A percentile compares a stretch with the other conserved stretches of the same genome.
These are phyloP conservation scores for Fusarium oligoseptatum DNA, from an alignment of 2,329 filamentous ascomycete species.

Conservation along the genomic window DNA sequence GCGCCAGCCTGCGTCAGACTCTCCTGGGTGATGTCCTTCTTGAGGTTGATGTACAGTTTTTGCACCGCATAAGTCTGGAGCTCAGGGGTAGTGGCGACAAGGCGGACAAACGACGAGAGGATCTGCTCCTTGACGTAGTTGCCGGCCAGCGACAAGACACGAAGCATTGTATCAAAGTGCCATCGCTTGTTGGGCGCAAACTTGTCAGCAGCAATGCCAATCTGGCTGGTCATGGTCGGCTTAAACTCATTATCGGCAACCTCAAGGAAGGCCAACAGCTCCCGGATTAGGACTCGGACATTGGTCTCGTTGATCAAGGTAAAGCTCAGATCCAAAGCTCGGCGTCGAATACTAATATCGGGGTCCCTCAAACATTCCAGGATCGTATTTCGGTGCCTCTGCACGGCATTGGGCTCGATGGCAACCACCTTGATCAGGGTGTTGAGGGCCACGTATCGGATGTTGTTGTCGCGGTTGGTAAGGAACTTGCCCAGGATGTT, in stretches of 20 bases:
- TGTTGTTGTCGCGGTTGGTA: slow-evolving; percentile 99
- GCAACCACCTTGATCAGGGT: slow-evolving; percentile 98
- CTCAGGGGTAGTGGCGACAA: slow-evolving; percentile 94
- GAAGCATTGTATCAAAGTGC: slow-evolving; percentile 98
- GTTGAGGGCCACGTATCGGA: slow-evolving; percentile 97
- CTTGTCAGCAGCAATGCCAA: slow-evolving; percentile 95
- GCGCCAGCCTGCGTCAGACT: slow-evolving; percentile 92
- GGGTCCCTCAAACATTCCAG: slow-evolving; percentile 95
- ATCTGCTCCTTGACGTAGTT: slow-evolving; percentile 99
- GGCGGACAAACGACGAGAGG: slow-evolving; percentile 92
- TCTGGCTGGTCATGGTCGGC: slow-evolving; percentile 97
- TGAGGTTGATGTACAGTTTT: slow-evolving; percentile 90
- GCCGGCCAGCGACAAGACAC: slow-evolving; percentile 91
- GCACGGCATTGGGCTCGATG: slow-evolving; percentile 96
- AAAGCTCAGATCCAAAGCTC: slow-evolving; percentile 97
- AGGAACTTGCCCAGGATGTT: slow-evolving; percentile 99
- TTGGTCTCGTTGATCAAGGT: slow-evolving; percentile 98
- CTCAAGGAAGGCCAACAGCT: slow-evolving; percentile 94
- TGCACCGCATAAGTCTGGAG: slow-evolving; percentile 97
- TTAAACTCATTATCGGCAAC: slow-evolving; percentile 99
- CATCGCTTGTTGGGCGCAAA: slow-evolving; percentile 97
- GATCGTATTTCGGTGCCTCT: slow-evolving; percentile 97
- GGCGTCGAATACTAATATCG: slow-evolving; percentile 95
- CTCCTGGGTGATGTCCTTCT: slow-evolving; percentile 98
- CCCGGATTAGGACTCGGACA: slow-evolving; percentile 91